Evolutionary conservation across 495 filamentous ascomycete species (phyloP), one percentile per base, ranked within the genome.

Genomic region (Aspergillus ellipticus): DNA sequence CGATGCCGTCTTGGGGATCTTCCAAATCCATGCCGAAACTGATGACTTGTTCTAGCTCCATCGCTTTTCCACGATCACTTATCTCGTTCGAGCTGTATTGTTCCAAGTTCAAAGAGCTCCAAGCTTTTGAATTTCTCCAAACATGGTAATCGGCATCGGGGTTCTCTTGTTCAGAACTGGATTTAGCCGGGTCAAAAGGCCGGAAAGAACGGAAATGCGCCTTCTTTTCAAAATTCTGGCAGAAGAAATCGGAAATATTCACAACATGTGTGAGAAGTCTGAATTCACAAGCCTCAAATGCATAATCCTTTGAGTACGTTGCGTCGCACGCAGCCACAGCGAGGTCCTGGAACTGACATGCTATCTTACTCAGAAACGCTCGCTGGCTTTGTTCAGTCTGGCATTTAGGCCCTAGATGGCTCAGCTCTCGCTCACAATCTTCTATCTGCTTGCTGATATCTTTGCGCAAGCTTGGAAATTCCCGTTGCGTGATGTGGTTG

Each of bases 1-100:
- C 39, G 20, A 79, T 74, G 17, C 60, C 63, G 1, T 9, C 0
- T 10, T 15, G 7, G 26, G 21, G n/a, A 24, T 21, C 21, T 47
- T 28, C 21, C n/a, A 13, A 2, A 15, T 11, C n/a, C 1, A 3
- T 13, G 3, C 43, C 6, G 4, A 5, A 13, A 4, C 10, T 47
- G 21, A 47, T 11, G n/a, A 47, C 15, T 2, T 47, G 20, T 2
- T 47, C 43, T 6, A 47, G 43, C 9, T 47, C 43, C 0, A 11
- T 6, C 9, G 26, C 7, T 8, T 26, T 1, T 11, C 13, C 6
- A 13, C 20, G 11, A 13, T 20, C 13, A 13, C 17, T 19, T 1
- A 13, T 47, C 17, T 45, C 21, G 17, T 33, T 10, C 31, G 31
- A 10, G 9, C 13, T 13, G 31, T 9, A 1, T 33, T 33, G 31